These are phyloP conservation scores for Casuarina cunninghamiana DNA, from an alignment of 306 rosid genomes.

Conservation along the genomic window DNA sequence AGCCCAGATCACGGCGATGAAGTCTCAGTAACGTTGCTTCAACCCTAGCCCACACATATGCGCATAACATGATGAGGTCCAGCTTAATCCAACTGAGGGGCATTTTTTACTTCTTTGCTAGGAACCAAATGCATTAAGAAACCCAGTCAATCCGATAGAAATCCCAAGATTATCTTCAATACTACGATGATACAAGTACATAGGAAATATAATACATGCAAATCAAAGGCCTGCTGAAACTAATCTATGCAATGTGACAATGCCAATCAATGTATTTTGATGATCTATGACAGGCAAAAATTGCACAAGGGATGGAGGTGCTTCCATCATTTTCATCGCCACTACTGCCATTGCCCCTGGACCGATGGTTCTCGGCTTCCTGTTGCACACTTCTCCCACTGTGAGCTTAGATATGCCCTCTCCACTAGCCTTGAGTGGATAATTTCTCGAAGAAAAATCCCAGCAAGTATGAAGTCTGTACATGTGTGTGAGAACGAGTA, in stretches of 20 bases:
- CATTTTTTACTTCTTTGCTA: too few relatives aligned
- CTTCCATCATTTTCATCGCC: slow-evolving; percentile 99
- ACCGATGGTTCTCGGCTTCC: slow-evolving; percentile 77
- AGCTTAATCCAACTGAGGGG: too few relatives aligned
- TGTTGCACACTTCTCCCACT: slow-evolving; percentile 90
- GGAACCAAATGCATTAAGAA: too few relatives aligned
- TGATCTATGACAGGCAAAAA: too few relatives aligned
- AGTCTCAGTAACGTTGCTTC: too few relatives aligned
- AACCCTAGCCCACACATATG: too few relatives aligned
- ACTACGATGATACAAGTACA: neutral
- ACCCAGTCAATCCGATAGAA: neutral
- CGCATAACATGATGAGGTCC: too few relatives aligned
- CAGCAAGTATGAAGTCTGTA: too few relatives aligned
- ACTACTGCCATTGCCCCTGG: slow-evolving; percentile 90
- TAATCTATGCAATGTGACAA: slow-evolving; percentile 92
- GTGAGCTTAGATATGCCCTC: slow-evolving; percentile 90
- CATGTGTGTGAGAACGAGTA: too few relatives aligned
- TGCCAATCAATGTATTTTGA: slow-evolving; percentile 74
- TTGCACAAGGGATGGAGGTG: slow-evolving; percentile 94
- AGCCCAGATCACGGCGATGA: too few relatives aligned
- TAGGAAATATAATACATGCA: neutral
- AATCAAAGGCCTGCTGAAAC: slow-evolving; percentile 88
- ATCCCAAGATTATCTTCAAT: neutral
- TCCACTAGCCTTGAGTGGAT: slow-evolving; percentile 67
- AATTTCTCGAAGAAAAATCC: too few relatives aligned